Base-by-base conservation (phyloP, 2,329 filamentous ascomycete genomes). In the Arachnomyces sp. region DNA sequence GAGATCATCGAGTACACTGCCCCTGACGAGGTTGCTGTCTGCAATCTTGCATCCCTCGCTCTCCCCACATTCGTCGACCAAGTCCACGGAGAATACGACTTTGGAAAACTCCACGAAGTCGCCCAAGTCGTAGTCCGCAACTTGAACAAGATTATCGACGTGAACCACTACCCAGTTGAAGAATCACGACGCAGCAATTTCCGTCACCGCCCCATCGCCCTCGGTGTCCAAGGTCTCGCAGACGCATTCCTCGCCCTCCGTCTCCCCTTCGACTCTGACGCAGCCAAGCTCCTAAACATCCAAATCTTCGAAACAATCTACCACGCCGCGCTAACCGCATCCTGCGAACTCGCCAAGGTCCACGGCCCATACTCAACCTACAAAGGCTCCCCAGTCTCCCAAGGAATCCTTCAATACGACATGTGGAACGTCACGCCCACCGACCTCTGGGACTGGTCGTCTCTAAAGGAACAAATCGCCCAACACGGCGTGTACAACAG, bases 241-340 rank as follows among this genome's bases (percentile, higher is more conserved):
- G 92, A 98, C 73, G 88, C 89, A 42, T 98, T 98, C 82, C 77
- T 98, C 56, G 90, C 92, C 50, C 81, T 98, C 39, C 89, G 92
- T 58, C 77, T 96, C 73, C 90, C 92, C 25, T 98, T 98, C 59
- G 92, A 98, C 66, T 98, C 92, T 12, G 81, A 87, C 4, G 88
- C 96, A 69, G 92, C 92, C 47, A 85, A 82, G 53, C 77, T 92
- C 64, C 78, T 98, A 58, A 98, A 98, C 76, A 89, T 84, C 59
- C 88, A 98, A 66, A 96, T 98, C 65, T 98, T 98, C 51, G 92
- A 98, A 75, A 98, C 92, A 48, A 95, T 98, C 66, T 98, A 98
- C 71, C 92, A 98, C 64, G 92, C 82, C 61, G 86, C 88, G 42
- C 72, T 96, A 47, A 94, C 89, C 40, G 83, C 87, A 15, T 98